These are phyloP conservation scores for Chaetomium fimeti DNA, from an alignment of 495 filamentous ascomycete genomes.

Conservation along the genomic window DNA sequence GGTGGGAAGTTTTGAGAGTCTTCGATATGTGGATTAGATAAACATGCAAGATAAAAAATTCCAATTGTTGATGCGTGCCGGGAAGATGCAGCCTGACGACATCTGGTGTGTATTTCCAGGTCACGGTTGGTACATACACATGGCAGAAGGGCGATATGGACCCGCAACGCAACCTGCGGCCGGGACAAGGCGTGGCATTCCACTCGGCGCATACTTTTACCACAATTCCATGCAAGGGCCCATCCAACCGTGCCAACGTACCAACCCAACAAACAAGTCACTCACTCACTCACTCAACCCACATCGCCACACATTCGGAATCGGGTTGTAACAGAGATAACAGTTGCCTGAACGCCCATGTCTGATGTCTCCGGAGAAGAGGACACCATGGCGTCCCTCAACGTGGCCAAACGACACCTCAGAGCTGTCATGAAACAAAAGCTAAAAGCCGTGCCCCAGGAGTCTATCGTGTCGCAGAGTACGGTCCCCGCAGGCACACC, in stretches of 20 bases:
- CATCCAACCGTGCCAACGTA: background rate
- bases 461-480: constrained; percentile 68
- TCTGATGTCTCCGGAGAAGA: constrained; percentile 4
- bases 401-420: constrained; percentile 69
- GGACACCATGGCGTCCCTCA: constrained; percentile 33
- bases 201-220: background rate
- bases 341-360: background rate
- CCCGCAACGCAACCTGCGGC: background rate
- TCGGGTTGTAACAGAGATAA: no score
- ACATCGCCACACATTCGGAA: background rate
- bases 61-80: background rate
- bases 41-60: background rate
- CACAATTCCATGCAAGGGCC: constrained; percentile 1
- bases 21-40: background rate
- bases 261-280: background rate
- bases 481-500: constrained; percentile 21
- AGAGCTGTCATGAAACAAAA: constrained; percentile 64
- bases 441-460: constrained; percentile 55
- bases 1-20: background rate
- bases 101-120: background rate
- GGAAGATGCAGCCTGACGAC: constrained; percentile 19
- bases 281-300: background rate
- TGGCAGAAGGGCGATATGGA: no score
- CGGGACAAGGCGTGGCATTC: constrained; percentile 2
- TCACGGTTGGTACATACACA: no score